Conservation (phyloP, 176 grass and related monocot genomes). For the Lolium perenne region DNA sequence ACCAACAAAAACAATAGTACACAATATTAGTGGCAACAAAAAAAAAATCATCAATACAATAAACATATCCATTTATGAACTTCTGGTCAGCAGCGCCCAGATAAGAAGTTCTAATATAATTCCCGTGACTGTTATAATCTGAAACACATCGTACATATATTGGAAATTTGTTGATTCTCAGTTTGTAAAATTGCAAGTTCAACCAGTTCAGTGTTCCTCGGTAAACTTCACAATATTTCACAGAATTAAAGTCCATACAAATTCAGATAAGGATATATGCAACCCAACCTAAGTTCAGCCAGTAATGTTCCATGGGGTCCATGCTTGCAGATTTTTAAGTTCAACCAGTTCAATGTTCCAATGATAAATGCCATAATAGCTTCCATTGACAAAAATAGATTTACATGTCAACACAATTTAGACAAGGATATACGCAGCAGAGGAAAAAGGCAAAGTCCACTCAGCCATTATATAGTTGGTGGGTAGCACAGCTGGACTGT, state of each 20-base stretch:
- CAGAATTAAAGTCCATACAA: not conserved
- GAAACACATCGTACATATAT: not conserved
- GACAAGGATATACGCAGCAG: not conserved
- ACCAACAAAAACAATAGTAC: slow-evolving; percentile 7
- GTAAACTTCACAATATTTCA: not conserved
- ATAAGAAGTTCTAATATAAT: not conserved
- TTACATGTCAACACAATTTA: not conserved
- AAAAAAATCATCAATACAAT: not conserved
- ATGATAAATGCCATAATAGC: slow-evolving; percentile 14
- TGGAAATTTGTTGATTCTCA: not conserved
- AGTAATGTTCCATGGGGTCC: not conserved
- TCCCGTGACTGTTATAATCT: not conserved
- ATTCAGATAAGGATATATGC: not conserved
- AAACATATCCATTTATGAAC: slow-evolving; percentile 14
- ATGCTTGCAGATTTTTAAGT: slow-evolving; percentile 13
- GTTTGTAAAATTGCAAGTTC: slow-evolving; percentile 2
- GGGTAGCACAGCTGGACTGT: not conserved
- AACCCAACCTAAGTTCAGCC: not conserved
- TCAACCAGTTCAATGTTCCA: slow-evolving; percentile 3
- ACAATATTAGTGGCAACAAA: slow-evolving; percentile 14
- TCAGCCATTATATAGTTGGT: not conserved
- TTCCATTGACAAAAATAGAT: not conserved
- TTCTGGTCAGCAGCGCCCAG: slow-evolving; percentile 18
- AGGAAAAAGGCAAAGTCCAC: not conserved
- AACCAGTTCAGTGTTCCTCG: not conserved